Conservation (phyloP, 345 rosid species). For the Dipteronia dyeriana region DNA sequence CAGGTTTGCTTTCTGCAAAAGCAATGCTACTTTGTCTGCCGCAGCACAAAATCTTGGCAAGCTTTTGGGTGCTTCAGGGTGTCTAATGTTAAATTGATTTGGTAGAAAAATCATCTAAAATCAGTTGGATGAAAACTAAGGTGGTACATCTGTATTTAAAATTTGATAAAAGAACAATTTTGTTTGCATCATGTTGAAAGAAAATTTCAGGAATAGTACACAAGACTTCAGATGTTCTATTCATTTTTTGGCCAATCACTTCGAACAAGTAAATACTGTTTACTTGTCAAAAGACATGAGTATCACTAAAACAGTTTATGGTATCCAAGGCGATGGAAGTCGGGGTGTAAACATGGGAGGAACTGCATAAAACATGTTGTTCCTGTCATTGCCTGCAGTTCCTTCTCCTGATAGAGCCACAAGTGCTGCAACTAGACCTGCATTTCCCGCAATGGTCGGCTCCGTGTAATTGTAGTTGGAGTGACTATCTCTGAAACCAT, state of each 20-base stretch:
- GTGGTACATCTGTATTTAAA: no score
- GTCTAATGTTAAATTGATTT: slow-evolving; percentile 8
- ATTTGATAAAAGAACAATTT: no score
- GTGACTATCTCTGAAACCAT: slow-evolving; percentile 82
- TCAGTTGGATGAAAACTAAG: no score
- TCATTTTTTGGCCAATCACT: no score
- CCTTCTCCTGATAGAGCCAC: slow-evolving; percentile 76
- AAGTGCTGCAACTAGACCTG: slow-evolving; percentile 90
- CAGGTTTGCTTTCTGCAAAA: slow-evolving; percentile 66
- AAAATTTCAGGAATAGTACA: no score
- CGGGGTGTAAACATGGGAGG: slow-evolving; percentile 5
- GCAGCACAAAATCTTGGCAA: slow-evolving; percentile 44
- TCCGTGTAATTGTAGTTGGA: slow-evolving; percentile 93
- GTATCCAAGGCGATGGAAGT: slow-evolving; percentile 11
- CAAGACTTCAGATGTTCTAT: no score
- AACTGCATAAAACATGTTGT: slow-evolving; percentile 34
- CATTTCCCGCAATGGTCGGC: slow-evolving; percentile 92
- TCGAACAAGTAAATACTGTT: no score
- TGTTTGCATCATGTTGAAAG: no score
- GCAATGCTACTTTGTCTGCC: slow-evolving; percentile 43
- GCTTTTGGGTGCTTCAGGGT: slow-evolving; percentile 19
- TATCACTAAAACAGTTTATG: background rate
- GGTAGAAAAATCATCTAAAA: background rate
- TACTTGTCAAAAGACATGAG: no score
- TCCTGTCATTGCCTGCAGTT: slow-evolving; percentile 61